Conservation (phyloP, 257 asterid species). For the Scutellaria baicalensis region DNA sequence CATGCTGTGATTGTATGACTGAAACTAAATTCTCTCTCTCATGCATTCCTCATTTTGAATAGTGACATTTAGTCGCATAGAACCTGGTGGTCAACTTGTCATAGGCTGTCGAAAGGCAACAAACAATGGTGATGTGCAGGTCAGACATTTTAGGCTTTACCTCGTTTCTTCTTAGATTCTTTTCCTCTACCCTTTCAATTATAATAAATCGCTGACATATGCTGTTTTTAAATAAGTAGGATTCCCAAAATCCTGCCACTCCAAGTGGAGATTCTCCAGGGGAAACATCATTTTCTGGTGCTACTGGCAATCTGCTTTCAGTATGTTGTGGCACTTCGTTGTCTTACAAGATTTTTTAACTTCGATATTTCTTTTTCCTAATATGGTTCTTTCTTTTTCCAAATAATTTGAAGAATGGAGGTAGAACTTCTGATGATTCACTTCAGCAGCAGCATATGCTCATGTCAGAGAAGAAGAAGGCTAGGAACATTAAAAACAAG, state of each 20-base stretch:
- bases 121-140: constrained; percentile 58
- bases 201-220: background rate
- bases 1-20: background rate
- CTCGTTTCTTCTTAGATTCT: background rate
- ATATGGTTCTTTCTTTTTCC: background rate
- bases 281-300: constrained; percentile 53
- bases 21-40: constrained; percentile 6
- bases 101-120: constrained; percentile 90
- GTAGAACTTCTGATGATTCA: constrained; percentile 49
- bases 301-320: constrained; percentile 38
- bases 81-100: constrained; percentile 88
- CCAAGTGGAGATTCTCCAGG: constrained; percentile 49
- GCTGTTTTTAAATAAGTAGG: constrained; percentile 37
- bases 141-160: constrained; percentile 22
- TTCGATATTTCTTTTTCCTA: constrained; percentile 6
- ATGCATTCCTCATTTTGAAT: constrained; percentile 12
- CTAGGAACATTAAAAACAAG: constrained; percentile 75
- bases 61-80: constrained; percentile 87
- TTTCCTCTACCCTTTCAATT: background rate
- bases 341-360: constrained; percentile 1
- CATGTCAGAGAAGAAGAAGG: constrained; percentile 59
- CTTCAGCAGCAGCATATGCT: constrained; percentile 20
- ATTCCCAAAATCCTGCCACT: constrained; percentile 33
- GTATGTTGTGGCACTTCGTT: constrained; percentile 36
- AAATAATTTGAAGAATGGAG: constrained; percentile 44